phyloP scores from a whole-genome alignment of 1,284 basidiomycete genomes.

The Apiotrichum domesticum region DNA sequence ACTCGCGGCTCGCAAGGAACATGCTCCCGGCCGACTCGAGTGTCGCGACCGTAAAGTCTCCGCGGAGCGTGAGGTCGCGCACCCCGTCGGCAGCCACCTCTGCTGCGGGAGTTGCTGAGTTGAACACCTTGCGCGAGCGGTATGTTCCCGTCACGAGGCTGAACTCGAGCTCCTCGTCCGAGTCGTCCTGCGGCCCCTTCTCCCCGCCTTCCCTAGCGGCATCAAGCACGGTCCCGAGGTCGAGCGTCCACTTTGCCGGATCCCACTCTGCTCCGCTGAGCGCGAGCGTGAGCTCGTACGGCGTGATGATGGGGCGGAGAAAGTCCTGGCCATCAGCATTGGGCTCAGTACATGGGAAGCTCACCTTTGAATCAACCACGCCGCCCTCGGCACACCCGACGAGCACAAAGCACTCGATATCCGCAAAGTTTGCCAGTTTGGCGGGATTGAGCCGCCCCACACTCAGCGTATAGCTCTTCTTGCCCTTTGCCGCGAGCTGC shows the following conservation, averaged over 20 bases:
- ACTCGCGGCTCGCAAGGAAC: slow-evolving; percentile 54
- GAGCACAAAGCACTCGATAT: slow-evolving; percentile 92
- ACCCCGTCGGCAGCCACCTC: slow-evolving; percentile 12
- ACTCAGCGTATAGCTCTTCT: slow-evolving; percentile 90
- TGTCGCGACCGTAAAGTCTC: slow-evolving; percentile 53
- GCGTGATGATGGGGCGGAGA: slow-evolving; percentile 83
- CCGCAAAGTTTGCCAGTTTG: slow-evolving; percentile 92
- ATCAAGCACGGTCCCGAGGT: slow-evolving; percentile 34
- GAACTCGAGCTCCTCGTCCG: slow-evolving; percentile 65
- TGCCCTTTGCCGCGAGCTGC: slow-evolving; percentile 59
- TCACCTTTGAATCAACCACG: slow-evolving; percentile 72
- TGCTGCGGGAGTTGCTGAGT: not conserved
- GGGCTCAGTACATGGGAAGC: not conserved
- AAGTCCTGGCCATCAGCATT: slow-evolving; percentile 60
- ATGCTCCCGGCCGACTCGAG: slow-evolving; percentile 66
- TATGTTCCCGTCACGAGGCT: slow-evolving; percentile 84
- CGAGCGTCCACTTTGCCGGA: slow-evolving; percentile 56
- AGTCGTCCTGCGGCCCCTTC: not conserved
- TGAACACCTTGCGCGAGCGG: slow-evolving; percentile 52
- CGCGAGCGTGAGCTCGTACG: slow-evolving; percentile 83
- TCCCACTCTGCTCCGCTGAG: slow-evolving; percentile 66
- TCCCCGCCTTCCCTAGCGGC: slow-evolving; percentile 20
- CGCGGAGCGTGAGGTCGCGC: slow-evolving; percentile 55
- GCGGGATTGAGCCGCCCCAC: slow-evolving; percentile 94
- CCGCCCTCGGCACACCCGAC: slow-evolving; percentile 94